A percentile compares a stretch with the other conserved stretches of the same genome.
Conservation (phyloP, 108 stramenopile species). For the Chaetoceros muelleri region DNA sequence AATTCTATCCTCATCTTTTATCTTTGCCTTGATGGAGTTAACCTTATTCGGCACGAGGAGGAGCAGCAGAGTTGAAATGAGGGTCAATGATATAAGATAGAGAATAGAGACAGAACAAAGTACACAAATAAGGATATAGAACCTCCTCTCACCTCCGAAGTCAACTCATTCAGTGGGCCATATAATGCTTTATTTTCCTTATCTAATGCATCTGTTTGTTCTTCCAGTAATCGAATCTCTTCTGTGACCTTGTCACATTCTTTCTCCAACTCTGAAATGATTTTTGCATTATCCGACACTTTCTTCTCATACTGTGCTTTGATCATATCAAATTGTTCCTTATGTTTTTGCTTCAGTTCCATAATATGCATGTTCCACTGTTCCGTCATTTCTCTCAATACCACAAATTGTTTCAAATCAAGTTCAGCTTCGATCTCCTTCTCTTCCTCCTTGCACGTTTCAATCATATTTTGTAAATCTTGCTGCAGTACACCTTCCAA, state of each 20-base stretch:
- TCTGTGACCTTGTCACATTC: neutral
- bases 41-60: no score
- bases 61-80: no score
- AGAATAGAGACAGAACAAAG: neutral
- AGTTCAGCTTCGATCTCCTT: neutral
- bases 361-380: neutral
- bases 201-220: neutral
- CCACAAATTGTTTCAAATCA: neutral
- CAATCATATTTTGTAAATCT: neutral
- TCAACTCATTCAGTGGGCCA: neutral
- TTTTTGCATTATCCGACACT: neutral
- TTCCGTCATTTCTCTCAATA: neutral
- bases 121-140: neutral
- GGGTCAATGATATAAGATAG: neutral
- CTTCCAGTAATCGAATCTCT: neutral
- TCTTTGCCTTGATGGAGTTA: neutral
- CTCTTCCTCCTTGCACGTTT: neutral
- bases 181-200: neutral
- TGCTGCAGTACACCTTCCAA: neutral
- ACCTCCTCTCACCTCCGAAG: neutral
- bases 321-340: neutral
- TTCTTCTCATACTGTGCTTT: neutral
- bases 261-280: neutral
- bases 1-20: neutral
- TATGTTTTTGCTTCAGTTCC: neutral